Percentiles rank a stretch among this genome's conserved stretches.
phyloP scores from a whole-genome alignment of 1,284 basidiomycete species.

The Irpex lacteus region DNA sequence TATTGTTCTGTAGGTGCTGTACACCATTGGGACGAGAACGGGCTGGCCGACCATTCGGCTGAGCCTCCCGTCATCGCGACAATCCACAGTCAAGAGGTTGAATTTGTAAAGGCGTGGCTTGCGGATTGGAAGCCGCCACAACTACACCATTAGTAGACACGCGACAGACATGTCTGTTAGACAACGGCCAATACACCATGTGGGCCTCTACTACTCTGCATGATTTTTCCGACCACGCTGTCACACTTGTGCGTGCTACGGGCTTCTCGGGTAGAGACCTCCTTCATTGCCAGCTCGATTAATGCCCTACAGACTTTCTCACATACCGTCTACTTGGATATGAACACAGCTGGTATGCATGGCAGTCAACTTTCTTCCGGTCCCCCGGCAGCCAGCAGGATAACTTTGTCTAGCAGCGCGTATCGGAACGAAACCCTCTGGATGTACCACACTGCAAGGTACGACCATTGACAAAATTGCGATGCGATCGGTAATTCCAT shows the following conservation, averaged over 20 bases:
- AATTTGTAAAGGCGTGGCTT: slow-evolving; percentile 87
- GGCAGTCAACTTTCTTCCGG: neutral
- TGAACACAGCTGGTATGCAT: neutral
- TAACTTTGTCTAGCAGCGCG: neutral
- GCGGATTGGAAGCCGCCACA: slow-evolving; percentile 45
- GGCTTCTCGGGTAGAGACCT: neutral
- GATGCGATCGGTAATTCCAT: no score
- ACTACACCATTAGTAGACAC: neutral
- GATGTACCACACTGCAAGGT: no score
- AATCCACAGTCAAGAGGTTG: slow-evolving; percentile 79
- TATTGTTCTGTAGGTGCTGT: slow-evolving; percentile 56
- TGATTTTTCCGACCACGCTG: neutral
- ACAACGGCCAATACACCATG: neutral
- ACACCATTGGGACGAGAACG: slow-evolving; percentile 89
- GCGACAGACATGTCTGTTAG: neutral
- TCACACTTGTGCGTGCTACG: neutral
- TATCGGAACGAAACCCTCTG: no score
- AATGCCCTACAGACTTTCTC: neutral
- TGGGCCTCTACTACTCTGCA: neutral
- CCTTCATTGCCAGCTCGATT: neutral
- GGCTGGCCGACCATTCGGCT: slow-evolving; percentile 53
- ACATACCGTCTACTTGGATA: neutral
- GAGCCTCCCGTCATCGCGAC: slow-evolving; percentile 79
- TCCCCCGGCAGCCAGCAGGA: neutral
- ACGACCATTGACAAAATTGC: no score